phyloP scores from a whole-genome alignment of 2,329 filamentous ascomycete genomes.

The Talaromyces sp. region DNA sequence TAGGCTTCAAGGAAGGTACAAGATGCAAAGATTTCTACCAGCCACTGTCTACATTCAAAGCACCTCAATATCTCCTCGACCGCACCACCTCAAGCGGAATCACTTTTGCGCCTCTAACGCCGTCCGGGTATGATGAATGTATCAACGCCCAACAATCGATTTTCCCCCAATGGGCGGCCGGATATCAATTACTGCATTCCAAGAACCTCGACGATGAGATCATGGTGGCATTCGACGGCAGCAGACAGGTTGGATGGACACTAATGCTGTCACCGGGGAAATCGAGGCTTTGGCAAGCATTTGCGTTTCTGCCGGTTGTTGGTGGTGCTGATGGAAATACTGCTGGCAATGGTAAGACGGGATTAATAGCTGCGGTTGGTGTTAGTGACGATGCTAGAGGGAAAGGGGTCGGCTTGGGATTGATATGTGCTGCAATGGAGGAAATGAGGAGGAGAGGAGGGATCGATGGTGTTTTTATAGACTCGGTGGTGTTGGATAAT shows the following conservation, averaged over 20 bases:
- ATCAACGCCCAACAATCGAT: not conserved
- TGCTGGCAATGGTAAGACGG: not conserved
- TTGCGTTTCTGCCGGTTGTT: conserved; percentile 7
- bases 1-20: conserved; percentile 1
- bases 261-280: conserved; percentile 4
- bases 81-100: conserved; percentile 1
- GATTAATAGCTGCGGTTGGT: conserved; percentile 7
- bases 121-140: not conserved
- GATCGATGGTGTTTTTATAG: conserved; percentile 7
- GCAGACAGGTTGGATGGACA: conserved; percentile 7
- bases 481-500: not conserved
- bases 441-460: conserved; percentile 8
- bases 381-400: conserved; percentile 5
- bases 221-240: conserved; percentile 11
- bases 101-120: conserved; percentile 4
- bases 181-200: not conserved
- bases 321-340: not conserved
- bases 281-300: conserved; percentile 1
- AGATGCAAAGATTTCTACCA: conserved; percentile 9
- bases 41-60: not conserved
- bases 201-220: not conserved
- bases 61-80: conserved; percentile 7
- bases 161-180: conserved; percentile 7
- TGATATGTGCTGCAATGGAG: conserved; percentile 11
- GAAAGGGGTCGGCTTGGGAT: conserved; percentile 1